Evolutionary conservation across 169 alveolate species (phyloP).

Genomic region (Pseudocohnilembus persalinus): DNA sequence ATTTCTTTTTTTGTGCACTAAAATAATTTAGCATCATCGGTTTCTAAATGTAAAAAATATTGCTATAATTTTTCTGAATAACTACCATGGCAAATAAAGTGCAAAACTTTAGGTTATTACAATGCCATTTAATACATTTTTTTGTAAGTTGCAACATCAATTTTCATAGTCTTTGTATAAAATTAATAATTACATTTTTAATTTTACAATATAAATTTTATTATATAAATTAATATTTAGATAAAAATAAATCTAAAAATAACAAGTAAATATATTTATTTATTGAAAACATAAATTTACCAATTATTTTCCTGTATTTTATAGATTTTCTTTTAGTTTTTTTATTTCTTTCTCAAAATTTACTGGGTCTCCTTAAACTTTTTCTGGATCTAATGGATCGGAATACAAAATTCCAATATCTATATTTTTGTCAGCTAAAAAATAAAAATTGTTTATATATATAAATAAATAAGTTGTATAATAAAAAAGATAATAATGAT

Average conservation of each 20-base stretch:
- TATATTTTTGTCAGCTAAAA: too few species aligned
- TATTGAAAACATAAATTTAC: neutral
- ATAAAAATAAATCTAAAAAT: too few species aligned
- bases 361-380: neutral
- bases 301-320: neutral
- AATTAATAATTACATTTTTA: too few species aligned
- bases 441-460: too few species aligned
- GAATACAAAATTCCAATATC: neutral
- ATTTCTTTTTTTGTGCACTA: neutral
- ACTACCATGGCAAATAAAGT: neutral
- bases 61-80: neutral
- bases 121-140: neutral
- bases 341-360: neutral
- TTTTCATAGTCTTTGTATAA: neutral
- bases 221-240: too few species aligned
- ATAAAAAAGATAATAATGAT: too few species aligned
- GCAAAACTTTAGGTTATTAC: neutral
- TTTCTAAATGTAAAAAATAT: neutral
- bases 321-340: neutral
- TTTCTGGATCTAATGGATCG: neutral
- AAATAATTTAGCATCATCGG: neutral
- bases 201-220: too few species aligned
- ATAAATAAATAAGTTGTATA: too few species aligned
- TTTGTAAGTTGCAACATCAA: neutral
- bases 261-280: neutral